Evolutionary conservation across 306 rosid species (phyloP).

Genomic region (Crotalaria pallida): DNA sequence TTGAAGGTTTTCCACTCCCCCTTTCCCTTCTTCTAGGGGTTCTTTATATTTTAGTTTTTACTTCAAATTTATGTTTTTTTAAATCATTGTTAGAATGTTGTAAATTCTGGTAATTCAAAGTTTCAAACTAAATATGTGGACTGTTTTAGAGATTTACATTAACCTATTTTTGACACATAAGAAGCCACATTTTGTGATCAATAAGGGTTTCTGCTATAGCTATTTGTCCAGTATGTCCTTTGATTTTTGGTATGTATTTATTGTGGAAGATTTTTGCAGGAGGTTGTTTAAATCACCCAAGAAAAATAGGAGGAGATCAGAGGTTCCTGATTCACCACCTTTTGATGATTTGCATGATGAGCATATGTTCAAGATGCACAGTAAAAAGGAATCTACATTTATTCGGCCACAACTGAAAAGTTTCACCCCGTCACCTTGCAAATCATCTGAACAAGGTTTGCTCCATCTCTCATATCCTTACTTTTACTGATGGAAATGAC

Average conservation of each 20-base stretch:
- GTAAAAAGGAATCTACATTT: slow-evolving; percentile 28
- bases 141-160: slow-evolving; percentile 11
- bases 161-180: background rate
- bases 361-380: slow-evolving; percentile 16
- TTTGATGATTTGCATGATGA: slow-evolving; percentile 47
- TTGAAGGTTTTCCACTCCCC: background rate
- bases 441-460: slow-evolving; percentile 55
- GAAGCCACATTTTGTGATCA: slow-evolving; percentile 1
- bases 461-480: slow-evolving; percentile 18
- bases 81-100: background rate
- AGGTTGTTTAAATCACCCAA: slow-evolving; percentile 48
- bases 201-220: background rate
- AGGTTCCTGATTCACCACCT: slow-evolving; percentile 41
- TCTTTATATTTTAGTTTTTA: background rate
- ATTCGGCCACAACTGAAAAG: slow-evolving; percentile 30
- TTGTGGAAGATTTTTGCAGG: slow-evolving; percentile 45
- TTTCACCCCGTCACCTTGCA: slow-evolving; percentile 31
- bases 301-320: slow-evolving; percentile 44
- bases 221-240: background rate
- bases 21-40: background rate
- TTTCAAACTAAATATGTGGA: background rate
- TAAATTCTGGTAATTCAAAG: background rate
- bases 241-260: background rate
- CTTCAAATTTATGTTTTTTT: background rate
- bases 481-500: background rate